Evolutionary conservation across 2,329 filamentous ascomycete species (phyloP), one percentile per base, ranked within the genome.

Genomic region (Trichoderma sp.): DNA sequence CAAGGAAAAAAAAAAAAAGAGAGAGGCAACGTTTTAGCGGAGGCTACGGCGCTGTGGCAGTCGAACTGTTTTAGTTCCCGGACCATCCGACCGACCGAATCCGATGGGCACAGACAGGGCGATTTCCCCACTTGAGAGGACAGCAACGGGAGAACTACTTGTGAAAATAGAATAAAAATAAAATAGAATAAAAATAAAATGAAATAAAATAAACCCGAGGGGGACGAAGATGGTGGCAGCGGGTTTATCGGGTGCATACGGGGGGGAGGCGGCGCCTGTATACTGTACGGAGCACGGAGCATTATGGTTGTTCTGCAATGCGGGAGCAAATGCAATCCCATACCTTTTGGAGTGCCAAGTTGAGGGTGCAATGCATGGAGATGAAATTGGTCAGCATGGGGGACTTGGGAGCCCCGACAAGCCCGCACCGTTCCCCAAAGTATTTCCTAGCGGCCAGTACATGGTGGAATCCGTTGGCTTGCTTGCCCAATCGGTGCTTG

Each of bases 31-130:
- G 35, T 45, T 57, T 60, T 52, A 57, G 67, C 67, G 67, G 67
- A 68, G 67, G 67, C 54, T 60, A 65, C 63, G 67, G 67, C 63
- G 67, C 61, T 50, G 54, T 59, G 61, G 61, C 35, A 60, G 57
- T 54, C 54, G 58, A 42, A 60, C 56, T 65, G 67, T 58, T 52
- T 68, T 71, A 70, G 70, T 64, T 70, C 67, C 70, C 70, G 70
- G 69, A 50, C 68, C 67, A 71, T 71, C 70, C 70, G 70, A 70
- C 68, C 68, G 64, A 48, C 61, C 63, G 59, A 59, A 58, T 58
- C 64, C 64, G 54, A 50, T 50, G 64, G 27, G 54, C 64, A 52
- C 52, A 64, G 25, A 58, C 39, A n/a, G 39, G 39, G 27, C 39
- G 60, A 54, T 42, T 45, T 56, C 32, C 27, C 52, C 67, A 53